These are phyloP conservation scores for Clarireedia monteithiana DNA, from an alignment of 2,329 filamentous ascomycete species.

Conservation along the genomic window DNA sequence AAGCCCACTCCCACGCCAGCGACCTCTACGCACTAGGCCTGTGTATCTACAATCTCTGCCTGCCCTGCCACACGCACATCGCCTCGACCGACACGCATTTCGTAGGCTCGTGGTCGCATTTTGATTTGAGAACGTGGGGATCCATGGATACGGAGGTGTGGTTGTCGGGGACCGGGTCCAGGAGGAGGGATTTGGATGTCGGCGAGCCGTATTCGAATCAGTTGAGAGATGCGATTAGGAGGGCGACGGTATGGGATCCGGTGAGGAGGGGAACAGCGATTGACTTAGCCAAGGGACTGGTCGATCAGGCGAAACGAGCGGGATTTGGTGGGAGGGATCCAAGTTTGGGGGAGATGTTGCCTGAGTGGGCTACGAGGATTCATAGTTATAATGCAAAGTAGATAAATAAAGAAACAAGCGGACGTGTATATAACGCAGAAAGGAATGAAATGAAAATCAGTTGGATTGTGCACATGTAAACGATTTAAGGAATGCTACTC, in stretches of 20 bases:
- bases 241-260: background rate
- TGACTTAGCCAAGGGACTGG: background rate
- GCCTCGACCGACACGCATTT: background rate
- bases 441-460: no score
- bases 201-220: background rate
- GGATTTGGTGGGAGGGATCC: background rate
- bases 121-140: background rate
- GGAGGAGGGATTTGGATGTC: background rate
- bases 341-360: background rate
- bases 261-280: background rate
- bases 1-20: conserved; percentile 13
- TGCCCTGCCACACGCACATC: background rate
- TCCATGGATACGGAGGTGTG: background rate
- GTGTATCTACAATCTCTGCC: conserved; percentile 16
- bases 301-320: background rate
- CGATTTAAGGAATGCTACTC: no score
- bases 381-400: background rate
- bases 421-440: background rate
- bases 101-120: conserved; percentile 1
- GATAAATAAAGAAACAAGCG: background rate
- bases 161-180: background rate
- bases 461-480: no score
- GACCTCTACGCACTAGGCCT: conserved; percentile 23
- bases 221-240: background rate
- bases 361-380: background rate